Evolutionary conservation across 139 green algal species (phyloP), one percentile per base, ranked within the genome.

Genomic region (Deuterostichococcus epilithicus): DNA sequence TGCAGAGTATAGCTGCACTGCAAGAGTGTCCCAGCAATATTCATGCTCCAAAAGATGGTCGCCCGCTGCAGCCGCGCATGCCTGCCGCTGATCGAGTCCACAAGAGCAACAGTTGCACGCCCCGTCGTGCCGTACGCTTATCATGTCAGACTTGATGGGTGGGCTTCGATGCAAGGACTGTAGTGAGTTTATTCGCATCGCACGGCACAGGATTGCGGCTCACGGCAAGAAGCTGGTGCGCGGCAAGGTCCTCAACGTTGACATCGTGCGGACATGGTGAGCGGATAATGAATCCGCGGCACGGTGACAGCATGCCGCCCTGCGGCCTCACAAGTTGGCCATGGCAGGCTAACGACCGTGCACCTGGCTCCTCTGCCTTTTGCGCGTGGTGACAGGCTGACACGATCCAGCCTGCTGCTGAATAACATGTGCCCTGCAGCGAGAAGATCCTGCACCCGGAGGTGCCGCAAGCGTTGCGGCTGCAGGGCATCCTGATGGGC

Each of bases 221-320:
- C 88, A 95, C 59, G 89, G 90, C 73, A 90, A 88, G 35, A 92
- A 90, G 76, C 79, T 95, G 5, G 87, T 85, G 44, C 87, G 86
- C 33, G 72, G 33, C 59, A 90, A 88, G 69, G 85, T 95, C 20
- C 68, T 94, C 38, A 77, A 79, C 35, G 88, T 93, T 32, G 85
- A 90, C 58, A 77, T 95, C 0, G 35, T 78, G 13, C 81, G 91
- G 58, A 80, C 88, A 30, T 94, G 89, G 90, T 93, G 68, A 68
- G 84, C 44, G 23, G n/a, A n/a, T n/a, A n/a, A n/a, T n/a, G n/a
- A n/a, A n/a, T n/a, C n/a, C n/a, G n/a, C n/a, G n/a, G n/a, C n/a
- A n/a, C n/a, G n/a, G n/a, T n/a, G n/a, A n/a, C n/a, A 28, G 26
- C 23, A 78, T 18, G 34, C 34, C 5, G 20, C 20, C 68, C 45